Conservation (phyloP, 768 basidiomycete genomes). For the Podaxis mareebaensis region DNA sequence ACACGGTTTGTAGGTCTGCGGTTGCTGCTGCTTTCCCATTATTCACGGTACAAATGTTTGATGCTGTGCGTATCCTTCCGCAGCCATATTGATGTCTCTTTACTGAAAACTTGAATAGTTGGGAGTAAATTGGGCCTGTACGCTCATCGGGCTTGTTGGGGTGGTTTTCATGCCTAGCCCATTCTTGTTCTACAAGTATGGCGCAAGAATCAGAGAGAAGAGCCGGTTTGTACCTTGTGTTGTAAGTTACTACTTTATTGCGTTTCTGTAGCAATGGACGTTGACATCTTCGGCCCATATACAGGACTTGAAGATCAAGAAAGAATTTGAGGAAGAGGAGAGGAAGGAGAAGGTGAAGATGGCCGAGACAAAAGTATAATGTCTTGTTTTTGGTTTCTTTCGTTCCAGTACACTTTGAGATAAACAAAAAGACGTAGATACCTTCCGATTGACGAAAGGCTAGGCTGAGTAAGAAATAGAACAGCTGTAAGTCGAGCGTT, state of each 20-base stretch:
- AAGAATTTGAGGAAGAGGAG: constrained; percentile 31
- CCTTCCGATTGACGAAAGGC: too few relatives aligned
- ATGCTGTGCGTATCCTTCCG: constrained; percentile 33
- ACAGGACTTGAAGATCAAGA: constrained; percentile 44
- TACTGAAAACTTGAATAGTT: constrained; percentile 29
- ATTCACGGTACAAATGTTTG: constrained; percentile 68
- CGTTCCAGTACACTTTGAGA: too few relatives aligned
- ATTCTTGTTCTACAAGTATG: constrained; percentile 71
- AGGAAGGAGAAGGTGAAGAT: constrained; percentile 1
- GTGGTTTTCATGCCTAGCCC: constrained; percentile 64
- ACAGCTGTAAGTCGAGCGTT: too few relatives aligned
- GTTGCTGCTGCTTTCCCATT: constrained; percentile 64
- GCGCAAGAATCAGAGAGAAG: constrained; percentile 52
- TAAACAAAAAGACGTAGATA: too few relatives aligned
- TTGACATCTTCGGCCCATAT: background rate
- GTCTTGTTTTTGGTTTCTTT: too few relatives aligned
- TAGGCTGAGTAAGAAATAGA: too few relatives aligned
- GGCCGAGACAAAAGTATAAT: background rate
- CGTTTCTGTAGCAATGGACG: background rate
- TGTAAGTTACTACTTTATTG: constrained; percentile 28
- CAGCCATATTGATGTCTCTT: background rate
- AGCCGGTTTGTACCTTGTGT: constrained; percentile 59
- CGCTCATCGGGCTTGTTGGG: constrained; percentile 56
- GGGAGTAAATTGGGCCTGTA: constrained; percentile 51
- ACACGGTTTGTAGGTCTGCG: constrained; percentile 58